Base-by-base conservation (phyloP, 2,329 filamentous ascomycete genomes). In the Clarireedia hainanense region DNA sequence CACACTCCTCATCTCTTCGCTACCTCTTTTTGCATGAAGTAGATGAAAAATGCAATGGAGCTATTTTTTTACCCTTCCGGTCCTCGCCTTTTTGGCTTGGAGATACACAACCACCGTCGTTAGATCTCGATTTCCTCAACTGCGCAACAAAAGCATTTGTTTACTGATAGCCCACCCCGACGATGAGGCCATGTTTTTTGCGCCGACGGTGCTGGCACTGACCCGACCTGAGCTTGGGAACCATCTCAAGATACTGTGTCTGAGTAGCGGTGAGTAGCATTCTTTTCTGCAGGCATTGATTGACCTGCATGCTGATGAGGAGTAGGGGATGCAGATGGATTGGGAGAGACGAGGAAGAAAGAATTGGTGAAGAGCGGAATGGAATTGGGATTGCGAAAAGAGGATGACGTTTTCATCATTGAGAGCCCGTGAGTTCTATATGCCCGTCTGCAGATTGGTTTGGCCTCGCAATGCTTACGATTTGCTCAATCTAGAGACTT, bases 131-230 rank as follows among this genome's bases (percentile, higher is more conserved):
- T 81, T 89, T 64, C 88, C 89, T 4, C 80, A 75, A 46, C 75
- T 96, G 60, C 78, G 77, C 64, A 86, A 89, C 75, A 95, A 95
- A 78, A 84, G 89, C 67, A 90, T 99, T 68, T 88, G 89, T 69
- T 80, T 99, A 53, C 78, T 99, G 55, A 97, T 99, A 67, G 94
- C 94, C 23, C 94, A 99, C 74, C 94, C 94, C 0, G 94, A 99
- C 73, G 94, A 99, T 68, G 94, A 99, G 76, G 94, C 92, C 71
- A 99, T 99, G 94, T 99, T 99, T 78, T 99, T 99, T 73, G 84
- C 91, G 60, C 94, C 94, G 0, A 88, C 90, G 0, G 78, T 97
- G 14, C 79, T 95, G 64, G 84, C 88, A n/a, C 80, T 99, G 57
- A 92, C 91, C 17, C 78, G 81, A 14, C 89, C 90, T 4, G 82